Percentiles rank a stretch among this genome's conserved stretches.
Evolutionary conservation across 1,284 basidiomycete species (phyloP).

Genomic region (Caloboletus inedulis): DNA sequence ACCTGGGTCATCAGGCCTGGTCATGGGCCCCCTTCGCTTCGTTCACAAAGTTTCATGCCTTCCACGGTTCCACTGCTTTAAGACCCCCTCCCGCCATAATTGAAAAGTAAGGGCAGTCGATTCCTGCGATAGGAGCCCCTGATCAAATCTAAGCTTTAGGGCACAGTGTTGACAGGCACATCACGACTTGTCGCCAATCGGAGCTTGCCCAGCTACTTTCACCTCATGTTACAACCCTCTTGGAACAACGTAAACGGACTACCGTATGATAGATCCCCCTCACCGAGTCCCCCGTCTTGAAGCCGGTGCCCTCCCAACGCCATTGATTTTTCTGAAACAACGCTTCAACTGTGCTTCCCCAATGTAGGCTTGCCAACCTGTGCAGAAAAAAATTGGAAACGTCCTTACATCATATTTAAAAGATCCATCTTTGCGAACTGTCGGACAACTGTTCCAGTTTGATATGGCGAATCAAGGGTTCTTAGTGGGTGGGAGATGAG

Average conservation of each 20-base stretch:
- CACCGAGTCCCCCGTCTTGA: slow-evolving; percentile 1
- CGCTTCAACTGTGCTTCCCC: not conserved
- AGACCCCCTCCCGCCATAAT: slow-evolving; percentile 2
- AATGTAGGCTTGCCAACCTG: not conserved
- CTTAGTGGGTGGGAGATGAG: slow-evolving; percentile 5
- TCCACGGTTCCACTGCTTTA: not conserved
- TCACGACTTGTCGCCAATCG: not conserved
- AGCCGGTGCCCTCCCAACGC: not conserved
- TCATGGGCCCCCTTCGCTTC: not conserved
- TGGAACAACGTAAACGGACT: slow-evolving; percentile 8
- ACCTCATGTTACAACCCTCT: slow-evolving; percentile 7
- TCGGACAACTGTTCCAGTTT: slow-evolving; percentile 1
- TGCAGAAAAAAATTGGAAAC: not conserved
- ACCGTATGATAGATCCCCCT: not conserved
- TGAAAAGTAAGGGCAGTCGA: slow-evolving; percentile 8
- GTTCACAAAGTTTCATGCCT: not conserved
- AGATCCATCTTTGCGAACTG: slow-evolving; percentile 2
- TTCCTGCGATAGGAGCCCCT: slow-evolving; percentile 9
- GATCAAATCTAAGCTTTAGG: slow-evolving; percentile 17
- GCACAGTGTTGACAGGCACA: slow-evolving; percentile 1
- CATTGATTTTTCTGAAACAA: not conserved
- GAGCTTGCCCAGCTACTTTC: slow-evolving; percentile 1
- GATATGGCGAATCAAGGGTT: slow-evolving; percentile 6
- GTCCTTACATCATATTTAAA: not conserved
- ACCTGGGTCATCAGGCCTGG: not conserved